Evolutionary conservation across 2,329 filamentous ascomycete species (phyloP).

Genomic region (Neurospora crassa): DNA sequence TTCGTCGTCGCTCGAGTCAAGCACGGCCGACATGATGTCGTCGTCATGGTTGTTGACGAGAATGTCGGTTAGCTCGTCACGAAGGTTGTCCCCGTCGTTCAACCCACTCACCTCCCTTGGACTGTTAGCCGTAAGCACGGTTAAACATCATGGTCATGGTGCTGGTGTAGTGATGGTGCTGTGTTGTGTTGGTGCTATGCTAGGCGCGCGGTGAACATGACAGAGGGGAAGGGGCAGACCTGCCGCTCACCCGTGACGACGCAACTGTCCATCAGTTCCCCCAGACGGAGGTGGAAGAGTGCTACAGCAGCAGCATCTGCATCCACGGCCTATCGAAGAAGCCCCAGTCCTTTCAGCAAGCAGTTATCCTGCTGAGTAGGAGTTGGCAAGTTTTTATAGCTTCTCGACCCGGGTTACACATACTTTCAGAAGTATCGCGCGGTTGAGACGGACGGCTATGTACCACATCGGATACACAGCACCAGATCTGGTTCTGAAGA

Average conservation of each 20-base stretch:
- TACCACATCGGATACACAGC: not conserved
- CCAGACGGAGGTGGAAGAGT: not conserved
- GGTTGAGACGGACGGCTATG: not conserved
- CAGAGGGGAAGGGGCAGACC: not conserved
- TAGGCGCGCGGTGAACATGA: conserved; percentile 1
- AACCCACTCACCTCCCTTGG: conserved; percentile 4
- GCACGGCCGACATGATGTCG: not conserved
- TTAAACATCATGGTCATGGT: conserved; percentile 1
- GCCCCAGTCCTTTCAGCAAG: not conserved
- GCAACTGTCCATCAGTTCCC: not conserved
- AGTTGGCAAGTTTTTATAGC: conserved; percentile 7
- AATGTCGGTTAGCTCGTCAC: conserved; percentile 2
- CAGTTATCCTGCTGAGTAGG: not conserved
- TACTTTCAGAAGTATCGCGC: not conserved
- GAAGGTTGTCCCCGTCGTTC: not conserved
- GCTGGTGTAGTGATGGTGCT: not conserved
- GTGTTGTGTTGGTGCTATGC: not conserved
- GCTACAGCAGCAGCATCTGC: not conserved
- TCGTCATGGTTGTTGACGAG: not conserved
- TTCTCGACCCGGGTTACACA: conserved; percentile 1
- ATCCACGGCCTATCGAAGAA: not conserved
- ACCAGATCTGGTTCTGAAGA: not conserved
- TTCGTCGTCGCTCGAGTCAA: conserved; percentile 2
- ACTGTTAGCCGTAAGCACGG: conserved; percentile 3
- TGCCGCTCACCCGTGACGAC: not conserved